phyloP scores from a whole-genome alignment of 2,329 filamentous ascomycete genomes.

The Tympanopsis confertula region DNA sequence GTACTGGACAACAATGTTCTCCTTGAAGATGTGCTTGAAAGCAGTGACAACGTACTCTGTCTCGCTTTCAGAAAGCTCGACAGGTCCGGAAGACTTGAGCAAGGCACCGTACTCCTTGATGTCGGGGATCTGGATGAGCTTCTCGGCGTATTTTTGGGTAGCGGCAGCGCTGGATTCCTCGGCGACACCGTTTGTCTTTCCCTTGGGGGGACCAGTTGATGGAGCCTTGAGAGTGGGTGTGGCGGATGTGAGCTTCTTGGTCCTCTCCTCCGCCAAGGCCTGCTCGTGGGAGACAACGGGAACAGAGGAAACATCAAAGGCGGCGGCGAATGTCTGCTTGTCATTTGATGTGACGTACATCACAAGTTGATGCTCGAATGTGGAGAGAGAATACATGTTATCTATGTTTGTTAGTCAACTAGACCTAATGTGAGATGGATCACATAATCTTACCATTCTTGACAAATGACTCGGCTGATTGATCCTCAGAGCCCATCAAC shows the following conservation, averaged over 20 bases:
- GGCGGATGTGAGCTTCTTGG: slow-evolving; percentile 89
- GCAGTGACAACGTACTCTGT: slow-evolving; percentile 92
- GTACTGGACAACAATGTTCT: slow-evolving; percentile 90
- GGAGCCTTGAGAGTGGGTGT: slow-evolving; percentile 91
- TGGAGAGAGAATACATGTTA: slow-evolving; percentile 86
- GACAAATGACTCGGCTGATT: slow-evolving; percentile 75
- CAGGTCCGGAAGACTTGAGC: slow-evolving; percentile 76
- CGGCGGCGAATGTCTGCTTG: slow-evolving; percentile 68
- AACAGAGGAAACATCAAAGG: slow-evolving; percentile 85
- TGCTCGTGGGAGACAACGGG: slow-evolving; percentile 92
- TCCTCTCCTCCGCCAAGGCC: slow-evolving; percentile 88
- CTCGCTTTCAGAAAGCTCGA: slow-evolving; percentile 91
- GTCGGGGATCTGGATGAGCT: slow-evolving; percentile 80
- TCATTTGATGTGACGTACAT: slow-evolving; percentile 93
- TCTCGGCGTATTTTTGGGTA: slow-evolving; percentile 79
- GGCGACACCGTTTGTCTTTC: slow-evolving; percentile 54
- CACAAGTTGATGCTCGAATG: slow-evolving; percentile 92
- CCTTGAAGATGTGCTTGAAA: slow-evolving; percentile 96
- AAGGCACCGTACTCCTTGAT: slow-evolving; percentile 80
- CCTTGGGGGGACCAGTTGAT: slow-evolving; percentile 66
- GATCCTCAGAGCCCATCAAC: slow-evolving; percentile 84
- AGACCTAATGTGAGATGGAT: not conserved
- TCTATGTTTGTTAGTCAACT: slow-evolving; percentile 39
- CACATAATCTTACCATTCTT: slow-evolving; percentile 61
- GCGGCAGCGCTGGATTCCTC: slow-evolving; percentile 66